Evolutionary conservation across 768 basidiomycete genomes (phyloP).

Genomic region (Kondoa malvinella): DNA sequence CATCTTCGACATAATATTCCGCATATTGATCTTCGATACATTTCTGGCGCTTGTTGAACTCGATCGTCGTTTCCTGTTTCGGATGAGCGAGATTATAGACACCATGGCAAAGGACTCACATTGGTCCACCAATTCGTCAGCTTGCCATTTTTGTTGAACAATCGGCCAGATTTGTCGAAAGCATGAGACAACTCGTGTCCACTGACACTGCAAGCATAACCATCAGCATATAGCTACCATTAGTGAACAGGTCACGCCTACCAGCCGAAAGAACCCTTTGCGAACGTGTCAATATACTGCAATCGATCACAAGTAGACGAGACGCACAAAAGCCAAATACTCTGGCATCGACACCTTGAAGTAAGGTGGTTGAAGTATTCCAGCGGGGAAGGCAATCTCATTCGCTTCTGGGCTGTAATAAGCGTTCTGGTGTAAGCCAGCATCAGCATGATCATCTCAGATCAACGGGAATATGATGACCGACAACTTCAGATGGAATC

Average conservation of each 20-base stretch:
- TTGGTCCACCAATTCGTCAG: constrained; percentile 89
- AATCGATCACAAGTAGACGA: no score
- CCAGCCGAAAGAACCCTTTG: no score
- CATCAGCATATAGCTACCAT: no score
- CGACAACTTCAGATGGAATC: constrained; percentile 48
- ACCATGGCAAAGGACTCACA: constrained; percentile 23
- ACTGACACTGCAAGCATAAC: constrained; percentile 73
- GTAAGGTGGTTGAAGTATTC: constrained; percentile 55
- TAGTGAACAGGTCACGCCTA: no score
- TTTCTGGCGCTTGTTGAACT: constrained; percentile 62
- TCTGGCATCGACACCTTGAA: constrained; percentile 47
- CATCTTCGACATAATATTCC: constrained; percentile 68
- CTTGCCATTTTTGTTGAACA: constrained; percentile 80
- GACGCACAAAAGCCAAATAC: constrained; percentile 77
- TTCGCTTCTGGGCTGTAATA: constrained; percentile 76
- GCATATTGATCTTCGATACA: constrained; percentile 87
- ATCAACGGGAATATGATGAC: not conserved
- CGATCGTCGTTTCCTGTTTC: constrained; percentile 46
- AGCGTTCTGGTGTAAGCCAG: constrained; percentile 43
- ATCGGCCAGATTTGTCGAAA: constrained; percentile 60
- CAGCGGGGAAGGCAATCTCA: constrained; percentile 94
- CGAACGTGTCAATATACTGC: no score
- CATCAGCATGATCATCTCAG: not conserved
- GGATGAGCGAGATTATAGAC: constrained; percentile 27
- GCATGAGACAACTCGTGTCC: constrained; percentile 84